Evolutionary conservation across 2,329 filamentous ascomycete genomes (phyloP).

Genomic region (Paecilomyces dactylethromorphus): DNA sequence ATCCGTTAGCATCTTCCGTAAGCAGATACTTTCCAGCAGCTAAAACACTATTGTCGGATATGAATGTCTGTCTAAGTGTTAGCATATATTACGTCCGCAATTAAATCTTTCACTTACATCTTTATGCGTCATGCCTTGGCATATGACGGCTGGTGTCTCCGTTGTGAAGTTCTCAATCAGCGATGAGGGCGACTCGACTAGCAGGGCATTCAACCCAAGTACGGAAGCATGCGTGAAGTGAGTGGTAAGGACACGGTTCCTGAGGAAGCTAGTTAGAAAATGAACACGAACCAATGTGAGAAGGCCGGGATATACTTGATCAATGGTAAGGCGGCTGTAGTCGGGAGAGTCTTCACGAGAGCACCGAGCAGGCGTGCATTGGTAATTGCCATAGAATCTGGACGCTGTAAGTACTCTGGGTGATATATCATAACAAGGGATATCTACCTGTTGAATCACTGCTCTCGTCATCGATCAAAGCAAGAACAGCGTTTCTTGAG

Average conservation of each 20-base stretch:
- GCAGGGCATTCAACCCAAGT: constrained; percentile 79
- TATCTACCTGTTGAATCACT: constrained; percentile 62
- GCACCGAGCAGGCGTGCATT: constrained; percentile 86
- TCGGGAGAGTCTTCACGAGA: constrained; percentile 76
- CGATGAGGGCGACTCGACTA: constrained; percentile 69
- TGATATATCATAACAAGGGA: background rate
- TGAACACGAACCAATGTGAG: background rate
- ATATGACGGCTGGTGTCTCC: constrained; percentile 70
- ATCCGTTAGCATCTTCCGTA: constrained; percentile 49
- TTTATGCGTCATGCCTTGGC: constrained; percentile 70
- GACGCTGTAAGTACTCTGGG: constrained; percentile 7
- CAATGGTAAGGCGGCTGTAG: constrained; percentile 57
- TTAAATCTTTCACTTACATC: constrained; percentile 51
- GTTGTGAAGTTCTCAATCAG: constrained; percentile 64
- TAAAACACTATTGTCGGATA: constrained; percentile 81
- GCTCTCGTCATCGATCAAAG: constrained; percentile 77
- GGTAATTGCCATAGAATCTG: constrained; percentile 71
- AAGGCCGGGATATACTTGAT: constrained; percentile 43
- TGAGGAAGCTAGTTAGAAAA: constrained; percentile 41
- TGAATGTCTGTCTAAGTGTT: constrained; percentile 54
- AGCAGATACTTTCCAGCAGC: constrained; percentile 89
- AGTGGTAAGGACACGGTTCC: constrained; percentile 70
- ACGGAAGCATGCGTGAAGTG: constrained; percentile 73
- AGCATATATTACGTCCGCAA: constrained; percentile 5
- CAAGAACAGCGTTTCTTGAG: constrained; percentile 77